phyloP scores from a whole-genome alignment of 805 yeast genomes.

The Teunomyces atbi region DNA sequence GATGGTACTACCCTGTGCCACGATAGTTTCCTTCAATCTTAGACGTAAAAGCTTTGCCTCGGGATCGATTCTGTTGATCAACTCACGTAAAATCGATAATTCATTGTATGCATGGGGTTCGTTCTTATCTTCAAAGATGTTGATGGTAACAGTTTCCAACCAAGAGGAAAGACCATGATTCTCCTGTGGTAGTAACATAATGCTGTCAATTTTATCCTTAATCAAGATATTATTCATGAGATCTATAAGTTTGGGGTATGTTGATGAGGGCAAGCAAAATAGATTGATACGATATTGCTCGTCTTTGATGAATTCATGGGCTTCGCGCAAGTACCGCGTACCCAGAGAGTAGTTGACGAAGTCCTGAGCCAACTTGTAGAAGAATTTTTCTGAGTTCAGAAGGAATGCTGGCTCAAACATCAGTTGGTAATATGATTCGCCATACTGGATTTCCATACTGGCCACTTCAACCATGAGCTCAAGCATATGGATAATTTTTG shows the following conservation, averaged over 20 bases:
- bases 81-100: conserved; percentile 46
- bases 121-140: conserved; percentile 9
- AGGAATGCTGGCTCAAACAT: conserved; percentile 68
- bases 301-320: conserved; percentile 52
- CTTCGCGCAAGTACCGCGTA: conserved; percentile 50
- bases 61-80: conserved; percentile 53
- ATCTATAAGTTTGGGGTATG: conserved; percentile 52
- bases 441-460: conserved; percentile 28
- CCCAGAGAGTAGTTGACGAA: conserved; percentile 46
- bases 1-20: conserved; percentile 44
- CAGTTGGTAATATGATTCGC: conserved; percentile 61
- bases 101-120: conserved; percentile 31
- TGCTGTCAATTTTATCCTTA: conserved; percentile 52
- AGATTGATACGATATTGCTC: conserved; percentile 56
- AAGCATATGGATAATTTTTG: conserved; percentile 65
- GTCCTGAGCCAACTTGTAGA: conserved; percentile 45
- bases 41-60: conserved; percentile 49
- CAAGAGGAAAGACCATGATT: conserved; percentile 59
- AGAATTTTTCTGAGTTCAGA: conserved; percentile 54
- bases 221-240: conserved; percentile 61
- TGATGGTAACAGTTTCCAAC: conserved; percentile 44
- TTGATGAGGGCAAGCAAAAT: conserved; percentile 51
- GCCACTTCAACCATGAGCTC: conserved; percentile 54
- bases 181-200: conserved; percentile 46
- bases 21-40: conserved; percentile 47